Base-by-base conservation (phyloP, 306 rosid species). In the Abrus precatorius region DNA sequence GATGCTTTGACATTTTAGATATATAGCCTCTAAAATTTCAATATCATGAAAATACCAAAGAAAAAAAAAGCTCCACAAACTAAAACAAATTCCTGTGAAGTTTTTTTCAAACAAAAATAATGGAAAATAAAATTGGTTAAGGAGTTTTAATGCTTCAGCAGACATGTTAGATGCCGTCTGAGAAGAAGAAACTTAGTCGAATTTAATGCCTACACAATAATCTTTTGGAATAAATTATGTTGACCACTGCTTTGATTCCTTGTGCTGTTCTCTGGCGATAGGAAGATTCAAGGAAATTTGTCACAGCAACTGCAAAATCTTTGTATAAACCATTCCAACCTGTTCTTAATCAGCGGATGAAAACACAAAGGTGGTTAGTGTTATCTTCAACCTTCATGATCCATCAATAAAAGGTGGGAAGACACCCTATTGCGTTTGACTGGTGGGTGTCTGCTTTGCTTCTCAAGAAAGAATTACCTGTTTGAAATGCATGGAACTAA, bases 261-360 rank as follows among this genome's bases (percentile, higher is more conserved):
- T 10, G 59, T 38, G 49, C 47, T 29, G 53, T 69, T 54, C 9
- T 14, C 54, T 72, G 80, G 55, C 57, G 36, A 66, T 69, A 47
- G 86, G 76, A 55, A 64, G 40, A 40, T 55, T 77, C 69, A 76
- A 80, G 10, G 78, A 53, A 82, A 52, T 56, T 73, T 85, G 69
- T 81, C 10, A 80, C 85, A 85, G 83, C 90, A 88, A 34, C 70
- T 64, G 89, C 90, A 90, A 84, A 92, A 90, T 85, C 71, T 87
- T 64, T 83, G 85, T 75, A 88, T 74, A 65, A 92, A 74, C 93
- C 94, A 92, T 48, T 76, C 89, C 79, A 90, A 60, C 87, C 97
- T 92, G 93, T 84, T 74, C 45, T 57, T 52, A 76, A 69, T 43
- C 30, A 81, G 1, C 5, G 60, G 20, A 41, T 20, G 45, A 10